Evolutionary conservation across 2,329 filamentous ascomycete genomes (phyloP), one percentile per base, ranked within the genome.

Genomic region (Alternaria sp.): DNA sequence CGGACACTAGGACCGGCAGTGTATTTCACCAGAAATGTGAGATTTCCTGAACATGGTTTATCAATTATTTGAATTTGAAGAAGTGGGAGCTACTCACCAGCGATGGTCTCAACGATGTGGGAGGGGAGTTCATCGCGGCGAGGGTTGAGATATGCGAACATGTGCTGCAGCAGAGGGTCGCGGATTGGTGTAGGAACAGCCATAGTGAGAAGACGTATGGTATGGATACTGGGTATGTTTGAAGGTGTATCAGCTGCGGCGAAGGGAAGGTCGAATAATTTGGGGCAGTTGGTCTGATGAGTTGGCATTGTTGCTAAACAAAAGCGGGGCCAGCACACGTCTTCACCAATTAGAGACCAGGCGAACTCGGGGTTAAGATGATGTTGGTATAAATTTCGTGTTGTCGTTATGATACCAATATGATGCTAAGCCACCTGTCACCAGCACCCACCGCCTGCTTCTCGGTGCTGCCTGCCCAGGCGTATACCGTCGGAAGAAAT

Each of bases 11-110:
- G 41, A 6, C 57, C 57, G 12, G 25, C 51, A 3, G 40, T 56
- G 27, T 54, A 56, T 16, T 62, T 62, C 46, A 62, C 30, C 4
- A 62, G 56, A 14, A 62, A 62, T 3, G 56, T 25, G 27, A 62
- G 59, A 34, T 62, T 62, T 45, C 40, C 54, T 62, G 10, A 8
- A 8, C 3, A 32, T 20, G 14, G 16, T 10, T 16, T 8, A 20
- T 45, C 3, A 45, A 20, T 38, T 22, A 12, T 4, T 38, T 46
- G 5, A 6, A 41, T 25, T 8, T 22, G 16, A 25, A 25, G 7
- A 25, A 30, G 28, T n/a, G 40, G 12, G 40, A 20, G 32, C 6
- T 16, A 20, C 49, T 14, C 22, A 56, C 57, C 38, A 14, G 57
- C 28, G 20, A 60, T 60, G 12, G 45, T 54, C 22, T 54, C 51